phyloP scores from a whole-genome alignment of 2,329 filamentous ascomycete species.

The Phialophora verrucosa region DNA sequence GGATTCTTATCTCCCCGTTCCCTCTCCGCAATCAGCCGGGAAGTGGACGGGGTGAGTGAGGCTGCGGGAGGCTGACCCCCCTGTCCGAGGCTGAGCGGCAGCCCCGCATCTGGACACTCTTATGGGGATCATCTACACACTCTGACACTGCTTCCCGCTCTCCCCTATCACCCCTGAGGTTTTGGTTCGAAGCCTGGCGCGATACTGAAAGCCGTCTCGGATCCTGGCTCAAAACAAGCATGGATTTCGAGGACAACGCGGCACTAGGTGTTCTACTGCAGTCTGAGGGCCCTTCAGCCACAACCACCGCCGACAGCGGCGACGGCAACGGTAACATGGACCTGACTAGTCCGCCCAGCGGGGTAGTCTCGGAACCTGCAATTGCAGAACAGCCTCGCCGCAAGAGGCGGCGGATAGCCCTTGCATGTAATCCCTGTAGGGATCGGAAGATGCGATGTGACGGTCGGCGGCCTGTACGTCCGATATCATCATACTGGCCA shows the following conservation, averaged over 20 bases:
- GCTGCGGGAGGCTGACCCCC: no score
- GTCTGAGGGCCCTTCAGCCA: neutral
- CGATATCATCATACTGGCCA: neutral
- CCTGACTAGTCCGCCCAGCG: neutral
- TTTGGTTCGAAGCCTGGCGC: neutral
- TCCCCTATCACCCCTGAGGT: no score
- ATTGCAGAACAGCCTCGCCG: neutral
- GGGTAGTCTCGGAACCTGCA: neutral
- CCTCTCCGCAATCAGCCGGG: no score
- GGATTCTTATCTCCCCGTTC: neutral
- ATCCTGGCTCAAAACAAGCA: no score
- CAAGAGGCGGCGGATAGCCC: neutral
- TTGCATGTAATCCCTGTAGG: conserved; percentile 1
- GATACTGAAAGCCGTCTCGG: no score
- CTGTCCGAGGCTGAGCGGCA: no score
- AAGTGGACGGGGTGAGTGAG: no score
- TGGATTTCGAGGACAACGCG: neutral
- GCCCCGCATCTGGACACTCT: no score
- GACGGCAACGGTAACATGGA: neutral
- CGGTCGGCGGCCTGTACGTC: neutral
- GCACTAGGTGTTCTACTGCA: neutral
- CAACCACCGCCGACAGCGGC: neutral
- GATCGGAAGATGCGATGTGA: conserved; percentile 7
- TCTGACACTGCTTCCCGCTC: no score
- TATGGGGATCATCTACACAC: no score